phyloP scores from a whole-genome alignment of 1,284 basidiomycete genomes.

The Pascua guehoae region DNA sequence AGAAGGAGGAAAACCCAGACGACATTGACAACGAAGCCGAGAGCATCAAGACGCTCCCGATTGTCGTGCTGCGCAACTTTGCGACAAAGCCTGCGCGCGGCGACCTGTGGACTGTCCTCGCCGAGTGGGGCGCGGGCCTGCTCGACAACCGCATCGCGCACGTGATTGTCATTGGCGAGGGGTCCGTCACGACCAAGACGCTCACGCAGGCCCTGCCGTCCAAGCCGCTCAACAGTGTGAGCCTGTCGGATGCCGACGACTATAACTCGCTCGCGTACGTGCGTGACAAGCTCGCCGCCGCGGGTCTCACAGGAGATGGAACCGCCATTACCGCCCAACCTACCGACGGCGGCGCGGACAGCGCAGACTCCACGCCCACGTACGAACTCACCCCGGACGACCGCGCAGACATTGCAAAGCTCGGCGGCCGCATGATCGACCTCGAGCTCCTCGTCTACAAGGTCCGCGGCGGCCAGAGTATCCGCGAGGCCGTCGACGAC shows the following conservation, averaged over 20 bases:
- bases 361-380: conserved; percentile 48
- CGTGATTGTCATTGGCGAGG: conserved; percentile 86
- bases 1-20: conserved; percentile 1
- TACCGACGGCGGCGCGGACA: too few relatives aligned
- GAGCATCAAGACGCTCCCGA: conserved; percentile 64
- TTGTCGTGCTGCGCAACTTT: conserved; percentile 81
- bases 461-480: conserved; percentile 66
- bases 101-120: conserved; percentile 70
- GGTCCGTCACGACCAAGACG: conserved; percentile 78
- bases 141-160: conserved; percentile 84
- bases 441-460: conserved; percentile 69
- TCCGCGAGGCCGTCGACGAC: conserved; percentile 82
- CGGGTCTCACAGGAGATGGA: conserved; percentile 39
- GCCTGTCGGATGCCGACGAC: conserved; percentile 79
- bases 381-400: conserved; percentile 49
- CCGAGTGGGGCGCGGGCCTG: conserved; percentile 79
- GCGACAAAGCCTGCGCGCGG: conserved; percentile 62
- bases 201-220: conserved; percentile 84
- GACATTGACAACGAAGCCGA: conserved; percentile 49
- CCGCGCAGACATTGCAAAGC: conserved; percentile 59
- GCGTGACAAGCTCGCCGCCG: conserved; percentile 63
- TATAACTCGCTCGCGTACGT: conserved; percentile 76
- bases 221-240: conserved; percentile 74
- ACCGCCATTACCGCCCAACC: too few relatives aligned
- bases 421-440: conserved; percentile 77